phyloP scores from a whole-genome alignment of 2,329 filamentous ascomycete genomes.

The Neoascochyta sp. region DNA sequence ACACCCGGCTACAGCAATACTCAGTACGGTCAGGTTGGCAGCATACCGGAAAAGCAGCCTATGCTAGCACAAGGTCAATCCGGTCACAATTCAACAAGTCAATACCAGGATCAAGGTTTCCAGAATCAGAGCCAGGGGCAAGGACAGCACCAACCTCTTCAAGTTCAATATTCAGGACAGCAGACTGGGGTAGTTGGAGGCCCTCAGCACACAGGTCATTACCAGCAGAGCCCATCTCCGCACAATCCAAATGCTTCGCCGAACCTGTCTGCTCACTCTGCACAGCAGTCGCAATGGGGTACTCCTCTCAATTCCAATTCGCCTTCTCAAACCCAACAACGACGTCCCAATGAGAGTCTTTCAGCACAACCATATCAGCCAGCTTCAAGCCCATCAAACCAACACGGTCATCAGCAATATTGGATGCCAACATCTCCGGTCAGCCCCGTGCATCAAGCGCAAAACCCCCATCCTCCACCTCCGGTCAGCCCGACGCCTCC shows the following conservation, averaged over 20 bases:
- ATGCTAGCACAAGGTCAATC: constrained; percentile 11
- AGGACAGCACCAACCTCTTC: constrained; percentile 7
- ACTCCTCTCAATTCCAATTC: background rate
- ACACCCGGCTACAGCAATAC: constrained; percentile 8
- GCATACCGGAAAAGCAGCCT: constrained; percentile 5
- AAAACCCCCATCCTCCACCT: constrained; percentile 8
- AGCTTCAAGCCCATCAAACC: constrained; percentile 10
- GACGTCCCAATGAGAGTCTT: constrained; percentile 8
- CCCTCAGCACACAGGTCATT: constrained; percentile 6
- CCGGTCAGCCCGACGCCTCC: constrained; percentile 19
- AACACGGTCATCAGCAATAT: constrained; percentile 17
- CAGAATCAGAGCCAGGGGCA: constrained; percentile 7
- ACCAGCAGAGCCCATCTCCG: constrained; percentile 8
- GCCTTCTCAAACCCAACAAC: no score
- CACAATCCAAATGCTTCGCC: constrained; percentile 11
- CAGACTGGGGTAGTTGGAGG: constrained; percentile 26
- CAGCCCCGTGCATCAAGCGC: constrained; percentile 11
- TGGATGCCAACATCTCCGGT: constrained; percentile 20
- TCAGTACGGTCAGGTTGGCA: constrained; percentile 12
- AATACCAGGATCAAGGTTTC: constrained; percentile 2
- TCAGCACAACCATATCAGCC: constrained; percentile 12
- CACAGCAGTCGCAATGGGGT: constrained; percentile 9
- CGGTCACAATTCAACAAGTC: constrained; percentile 5
- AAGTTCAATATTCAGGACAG: constrained; percentile 16
- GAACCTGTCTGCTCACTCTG: constrained; percentile 6